phyloP scores from a whole-genome alignment of 805 yeast species.

The Yamadazyma phyllophila region DNA sequence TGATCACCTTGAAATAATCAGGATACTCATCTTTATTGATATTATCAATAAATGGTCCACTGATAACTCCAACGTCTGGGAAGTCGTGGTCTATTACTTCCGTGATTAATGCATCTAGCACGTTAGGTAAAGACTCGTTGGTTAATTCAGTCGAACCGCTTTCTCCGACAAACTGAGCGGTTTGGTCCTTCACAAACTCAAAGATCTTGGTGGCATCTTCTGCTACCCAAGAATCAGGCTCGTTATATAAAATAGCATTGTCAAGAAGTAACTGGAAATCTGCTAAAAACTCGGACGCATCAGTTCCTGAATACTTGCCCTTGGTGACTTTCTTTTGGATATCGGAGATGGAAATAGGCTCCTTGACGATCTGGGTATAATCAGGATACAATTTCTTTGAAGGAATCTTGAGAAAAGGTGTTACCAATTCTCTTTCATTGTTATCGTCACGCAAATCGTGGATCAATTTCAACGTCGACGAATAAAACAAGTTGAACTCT shows the following conservation, averaged over 20 bases:
- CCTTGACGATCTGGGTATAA: conserved; percentile 32
- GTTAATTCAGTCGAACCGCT: conserved; percentile 15
- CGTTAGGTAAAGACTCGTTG: conserved; percentile 19
- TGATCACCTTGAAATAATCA: conserved; percentile 72
- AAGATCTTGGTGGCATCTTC: conserved; percentile 58
- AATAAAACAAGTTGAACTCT: conserved; percentile 28
- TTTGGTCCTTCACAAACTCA: conserved; percentile 54
- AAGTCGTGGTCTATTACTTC: conserved; percentile 45
- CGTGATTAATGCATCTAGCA: conserved; percentile 28
- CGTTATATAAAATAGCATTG: conserved; percentile 41
- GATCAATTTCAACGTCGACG: conserved; percentile 30
- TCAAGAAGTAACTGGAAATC: conserved; percentile 37
- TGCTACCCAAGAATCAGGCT: conserved; percentile 55
- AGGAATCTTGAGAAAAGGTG: conserved; percentile 34
- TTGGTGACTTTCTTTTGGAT: conserved; percentile 35
- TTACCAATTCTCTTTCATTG: conserved; percentile 21
- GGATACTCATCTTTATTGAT: conserved; percentile 73
- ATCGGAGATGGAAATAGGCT: conserved; percentile 36
- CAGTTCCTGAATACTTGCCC: conserved; percentile 43
- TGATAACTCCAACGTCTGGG: conserved; percentile 50
- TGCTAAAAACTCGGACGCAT: conserved; percentile 27
- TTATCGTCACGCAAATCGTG: conserved; percentile 30
- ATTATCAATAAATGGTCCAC: conserved; percentile 72
- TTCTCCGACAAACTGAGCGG: conserved; percentile 19
- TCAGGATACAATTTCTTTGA: conserved; percentile 39